phyloP scores from a whole-genome alignment of 805 yeast species.

The Saccharomycopsis fibuligera region DNA sequence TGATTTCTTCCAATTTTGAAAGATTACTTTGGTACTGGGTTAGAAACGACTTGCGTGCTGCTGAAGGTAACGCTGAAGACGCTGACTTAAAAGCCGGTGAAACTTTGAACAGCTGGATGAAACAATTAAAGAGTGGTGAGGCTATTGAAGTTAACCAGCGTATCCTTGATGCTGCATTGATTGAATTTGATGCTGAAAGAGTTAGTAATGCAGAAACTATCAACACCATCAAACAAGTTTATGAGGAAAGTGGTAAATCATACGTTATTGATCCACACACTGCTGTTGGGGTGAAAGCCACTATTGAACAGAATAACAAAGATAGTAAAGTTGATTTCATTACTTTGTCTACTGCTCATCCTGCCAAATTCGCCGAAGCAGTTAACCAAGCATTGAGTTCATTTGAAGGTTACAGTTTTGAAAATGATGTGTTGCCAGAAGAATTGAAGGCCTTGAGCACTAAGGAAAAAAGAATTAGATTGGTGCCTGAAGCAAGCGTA shows the following conservation, averaged over 20 bases:
- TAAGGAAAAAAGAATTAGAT: conserved; percentile 67
- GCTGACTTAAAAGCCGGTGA: conserved; percentile 68
- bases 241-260: conserved; percentile 47
- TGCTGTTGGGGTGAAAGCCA: conserved; percentile 86
- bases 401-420: conserved; percentile 74
- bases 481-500: conserved; percentile 65
- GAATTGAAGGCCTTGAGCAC: conserved; percentile 69
- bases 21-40: conserved; percentile 93
- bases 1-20: conserved; percentile 92
- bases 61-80: conserved; percentile 38
- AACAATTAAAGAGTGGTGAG: conserved; percentile 67
- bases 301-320: conserved; percentile 52
- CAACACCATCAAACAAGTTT: conserved; percentile 68
- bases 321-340: conserved; percentile 45
- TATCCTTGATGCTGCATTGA: conserved; percentile 59
- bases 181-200: conserved; percentile 70
- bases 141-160: conserved; percentile 62
- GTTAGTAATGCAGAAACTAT: conserved; percentile 75
- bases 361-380: conserved; percentile 96
- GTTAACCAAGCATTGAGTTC: conserved; percentile 72
- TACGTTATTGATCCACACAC: conserved; percentile 95
- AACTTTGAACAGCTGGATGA: conserved; percentile 70
- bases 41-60: conserved; percentile 53
- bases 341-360: conserved; percentile 95
- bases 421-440: conserved; percentile 79